Evolutionary conservation across 306 rosid species (phyloP).

Genomic region (Gillenia trifoliata): DNA sequence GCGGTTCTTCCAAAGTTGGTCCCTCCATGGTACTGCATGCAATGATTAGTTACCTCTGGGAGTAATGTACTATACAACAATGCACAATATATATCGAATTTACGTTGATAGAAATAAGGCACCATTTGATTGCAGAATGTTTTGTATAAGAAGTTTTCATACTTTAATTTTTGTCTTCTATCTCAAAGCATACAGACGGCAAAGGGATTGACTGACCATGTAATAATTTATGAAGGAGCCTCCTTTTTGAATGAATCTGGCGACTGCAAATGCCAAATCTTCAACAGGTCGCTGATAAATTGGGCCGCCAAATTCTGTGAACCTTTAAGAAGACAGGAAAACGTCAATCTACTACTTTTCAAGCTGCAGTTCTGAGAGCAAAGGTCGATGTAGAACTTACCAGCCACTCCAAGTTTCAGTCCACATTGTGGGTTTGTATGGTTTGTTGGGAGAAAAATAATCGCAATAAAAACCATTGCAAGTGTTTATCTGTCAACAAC

Average conservation of each 20-base stretch:
- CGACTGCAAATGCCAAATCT: slow-evolving; percentile 46
- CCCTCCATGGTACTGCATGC: slow-evolving; percentile 45
- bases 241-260: slow-evolving; percentile 40
- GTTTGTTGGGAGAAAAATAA: slow-evolving; percentile 69
- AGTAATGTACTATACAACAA: background rate
- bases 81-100: background rate
- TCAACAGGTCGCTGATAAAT: slow-evolving; percentile 30
- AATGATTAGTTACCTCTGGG: background rate
- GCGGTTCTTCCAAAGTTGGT: slow-evolving; percentile 50
- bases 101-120: background rate
- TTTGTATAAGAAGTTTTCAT: background rate
- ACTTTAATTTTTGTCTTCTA: background rate
- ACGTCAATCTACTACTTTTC: background rate
- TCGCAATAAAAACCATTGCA: slow-evolving; percentile 93
- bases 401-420: slow-evolving; percentile 63
- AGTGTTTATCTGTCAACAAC: slow-evolving; percentile 57
- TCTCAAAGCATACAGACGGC: background rate
- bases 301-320: slow-evolving; percentile 44
- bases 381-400: slow-evolving; percentile 16
- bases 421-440: slow-evolving; percentile 66
- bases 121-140: background rate
- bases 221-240: slow-evolving; percentile 50
- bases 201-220: slow-evolving; percentile 29
- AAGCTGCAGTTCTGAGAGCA: background rate
- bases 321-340: slow-evolving; percentile 17